These are phyloP conservation scores for Carex littledalei DNA, from an alignment of 176 grass and related monocot species.

Conservation along the genomic window DNA sequence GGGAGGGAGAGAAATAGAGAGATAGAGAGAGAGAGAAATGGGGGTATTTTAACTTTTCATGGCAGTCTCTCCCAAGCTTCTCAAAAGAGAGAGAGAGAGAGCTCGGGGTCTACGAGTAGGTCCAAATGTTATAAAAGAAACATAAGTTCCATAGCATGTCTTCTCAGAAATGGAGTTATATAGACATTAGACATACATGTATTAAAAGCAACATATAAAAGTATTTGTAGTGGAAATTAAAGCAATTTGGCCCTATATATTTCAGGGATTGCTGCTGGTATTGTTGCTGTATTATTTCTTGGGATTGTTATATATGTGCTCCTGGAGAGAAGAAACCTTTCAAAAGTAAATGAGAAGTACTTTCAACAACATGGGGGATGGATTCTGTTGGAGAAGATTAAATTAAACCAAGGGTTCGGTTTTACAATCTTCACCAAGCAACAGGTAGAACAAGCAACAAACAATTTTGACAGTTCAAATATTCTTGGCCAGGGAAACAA, in stretches of 20 bases:
- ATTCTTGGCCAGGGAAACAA: slow-evolving; percentile 13
- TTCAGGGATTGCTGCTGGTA: not conserved
- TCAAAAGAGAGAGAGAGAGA: too few species aligned
- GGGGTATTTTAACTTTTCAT: too few species aligned
- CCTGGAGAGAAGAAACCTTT: slow-evolving; percentile 21
- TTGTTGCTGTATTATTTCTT: not conserved
- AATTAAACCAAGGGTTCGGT: slow-evolving; percentile 10
- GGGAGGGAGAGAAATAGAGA: too few species aligned
- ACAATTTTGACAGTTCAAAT: slow-evolving; percentile 1
- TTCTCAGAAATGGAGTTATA: too few species aligned
- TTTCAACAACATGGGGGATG: slow-evolving; percentile 30
- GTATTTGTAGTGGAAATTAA: not conserved
- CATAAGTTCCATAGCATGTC: too few species aligned
- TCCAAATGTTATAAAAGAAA: too few species aligned
- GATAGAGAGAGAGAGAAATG: too few species aligned
- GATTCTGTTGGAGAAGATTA: slow-evolving; percentile 24
- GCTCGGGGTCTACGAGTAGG: too few species aligned
- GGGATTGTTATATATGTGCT: not conserved
- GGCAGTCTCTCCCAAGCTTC: too few species aligned
- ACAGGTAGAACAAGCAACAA: slow-evolving; percentile 24
- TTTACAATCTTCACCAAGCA: slow-evolving; percentile 19
- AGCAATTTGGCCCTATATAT: not conserved
- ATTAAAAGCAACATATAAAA: not conserved
- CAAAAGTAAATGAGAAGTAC: slow-evolving; percentile 25
- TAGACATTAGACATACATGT: not conserved